Conservation (phyloP, 345 rosid species). For the Lumnitzera littorea region DNA sequence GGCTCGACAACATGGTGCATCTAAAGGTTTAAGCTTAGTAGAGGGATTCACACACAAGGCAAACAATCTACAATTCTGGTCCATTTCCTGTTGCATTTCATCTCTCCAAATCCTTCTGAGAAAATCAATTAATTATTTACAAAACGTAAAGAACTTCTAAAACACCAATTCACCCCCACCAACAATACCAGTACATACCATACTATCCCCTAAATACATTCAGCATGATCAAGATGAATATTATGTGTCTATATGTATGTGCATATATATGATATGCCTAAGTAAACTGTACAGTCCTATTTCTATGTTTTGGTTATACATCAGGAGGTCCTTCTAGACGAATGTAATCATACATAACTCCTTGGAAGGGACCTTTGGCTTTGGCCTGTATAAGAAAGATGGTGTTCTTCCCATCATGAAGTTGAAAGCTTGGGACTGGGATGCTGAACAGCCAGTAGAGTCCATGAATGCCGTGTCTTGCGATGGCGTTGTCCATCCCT, state of each 20-base stretch:
- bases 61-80: no score
- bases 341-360: slow-evolving; percentile 83
- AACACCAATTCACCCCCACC: no score
- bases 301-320: background rate
- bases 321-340: slow-evolving; percentile 59
- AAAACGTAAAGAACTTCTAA: no score
- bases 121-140: no score
- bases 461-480: slow-evolving; percentile 87
- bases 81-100: no score
- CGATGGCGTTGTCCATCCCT: slow-evolving; percentile 72
- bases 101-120: no score
- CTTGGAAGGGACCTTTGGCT: slow-evolving; percentile 29
- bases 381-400: slow-evolving; percentile 60
- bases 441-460: slow-evolving; percentile 57
- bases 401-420: slow-evolving; percentile 35
- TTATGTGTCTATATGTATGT: no score
- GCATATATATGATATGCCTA: background rate
- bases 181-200: no score
- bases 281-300: background rate
- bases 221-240: background rate
- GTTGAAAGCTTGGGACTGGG: slow-evolving; percentile 26
- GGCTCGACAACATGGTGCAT: no score
- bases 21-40: no score
- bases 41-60: no score
- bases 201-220: no score